Base-by-base conservation (phyloP, 23 red algal genomes). In the Gracilaria vermiculophylla region DNA sequence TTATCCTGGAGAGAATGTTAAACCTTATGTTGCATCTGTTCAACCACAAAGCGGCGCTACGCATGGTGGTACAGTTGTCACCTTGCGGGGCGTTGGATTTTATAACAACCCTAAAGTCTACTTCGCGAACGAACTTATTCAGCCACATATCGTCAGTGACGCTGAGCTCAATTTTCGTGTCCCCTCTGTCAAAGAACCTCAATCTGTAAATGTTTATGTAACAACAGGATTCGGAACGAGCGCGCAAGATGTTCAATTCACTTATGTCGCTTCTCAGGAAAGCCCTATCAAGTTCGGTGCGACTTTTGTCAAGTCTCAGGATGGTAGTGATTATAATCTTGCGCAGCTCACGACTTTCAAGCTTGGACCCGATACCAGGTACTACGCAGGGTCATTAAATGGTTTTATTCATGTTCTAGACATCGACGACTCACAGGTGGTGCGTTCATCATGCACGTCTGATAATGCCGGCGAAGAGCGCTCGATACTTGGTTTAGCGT, bases 401-500 rank as follows among this genome's bases (percentile, higher is more conserved):
- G 87, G 87, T 14, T 91, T 80, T 73, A 32, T 91, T 33, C 87
- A 91, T 34, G 75, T 91, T 43, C 61, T 91, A 16, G 49, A 70
- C 13, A 80, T 91, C n/a, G 76, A 81, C 43, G 51, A 66, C 7
- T 35, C 36, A 4, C 57, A 78, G 23, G 44, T 36, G 13, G 75
- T 91, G 15, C 58, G 43, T 37, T 13, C 62, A 33, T 72, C 74
- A 11, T 91, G 87, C 45, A 32, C 19, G 6, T 91, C 87, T 23
- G 75, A 69, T 52, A 81, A 54, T 45, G 87, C 66, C 0, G 87
- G 87, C 33, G 27, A 66, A 16, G 43, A 55, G 0, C 90, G 90
- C 3, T 76, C 78, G 19, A 93, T 93, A 57, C 79, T 93, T 12
- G 90, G 90, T 53, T 37, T 93, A n/a, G 79, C 69, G 0, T 93